Conservation (phyloP, 805 yeast genomes). For the Candida anglica region DNA sequence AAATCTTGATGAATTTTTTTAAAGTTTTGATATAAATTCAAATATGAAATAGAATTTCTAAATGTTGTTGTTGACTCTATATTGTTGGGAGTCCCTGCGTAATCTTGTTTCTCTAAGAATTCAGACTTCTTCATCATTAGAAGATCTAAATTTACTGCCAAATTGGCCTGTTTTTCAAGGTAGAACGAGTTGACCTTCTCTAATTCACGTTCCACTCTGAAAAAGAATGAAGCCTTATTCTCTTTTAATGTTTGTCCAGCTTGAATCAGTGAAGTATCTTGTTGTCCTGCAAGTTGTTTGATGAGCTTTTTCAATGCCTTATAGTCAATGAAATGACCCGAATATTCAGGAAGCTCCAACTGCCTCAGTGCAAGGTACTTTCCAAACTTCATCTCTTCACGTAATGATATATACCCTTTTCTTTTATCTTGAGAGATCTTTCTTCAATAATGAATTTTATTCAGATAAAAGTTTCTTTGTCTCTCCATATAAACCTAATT, state of each 20-base stretch:
- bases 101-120: slow-evolving; percentile 24
- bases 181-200: slow-evolving; percentile 95
- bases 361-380: slow-evolving; percentile 92
- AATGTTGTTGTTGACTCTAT: slow-evolving; percentile 26
- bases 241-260: slow-evolving; percentile 55
- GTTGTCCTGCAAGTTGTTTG: slow-evolving; percentile 62
- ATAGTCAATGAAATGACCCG: slow-evolving; percentile 90
- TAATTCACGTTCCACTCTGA: slow-evolving; percentile 87
- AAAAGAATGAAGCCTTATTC: slow-evolving; percentile 85
- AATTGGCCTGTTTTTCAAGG: slow-evolving; percentile 84
- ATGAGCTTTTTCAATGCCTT: slow-evolving; percentile 90
- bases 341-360: slow-evolving; percentile 90
- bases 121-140: slow-evolving; percentile 67
- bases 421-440: no score
- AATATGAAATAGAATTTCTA: slow-evolving; percentile 71
- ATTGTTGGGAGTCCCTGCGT: slow-evolving; percentile 2
- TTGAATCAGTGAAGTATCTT: no score
- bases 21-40: slow-evolving; percentile 82
- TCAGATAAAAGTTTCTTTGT: no score
- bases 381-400: slow-evolving; percentile 72
- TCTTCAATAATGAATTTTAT: no score
- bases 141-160: slow-evolving; percentile 74
- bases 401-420: no score
- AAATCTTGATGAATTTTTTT: slow-evolving; percentile 86
- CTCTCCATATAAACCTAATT: neutral